These are phyloP conservation scores for Podila minutissima DNA, from an alignment of 192 early-diverging fungal species.

Conservation along the genomic window DNA sequence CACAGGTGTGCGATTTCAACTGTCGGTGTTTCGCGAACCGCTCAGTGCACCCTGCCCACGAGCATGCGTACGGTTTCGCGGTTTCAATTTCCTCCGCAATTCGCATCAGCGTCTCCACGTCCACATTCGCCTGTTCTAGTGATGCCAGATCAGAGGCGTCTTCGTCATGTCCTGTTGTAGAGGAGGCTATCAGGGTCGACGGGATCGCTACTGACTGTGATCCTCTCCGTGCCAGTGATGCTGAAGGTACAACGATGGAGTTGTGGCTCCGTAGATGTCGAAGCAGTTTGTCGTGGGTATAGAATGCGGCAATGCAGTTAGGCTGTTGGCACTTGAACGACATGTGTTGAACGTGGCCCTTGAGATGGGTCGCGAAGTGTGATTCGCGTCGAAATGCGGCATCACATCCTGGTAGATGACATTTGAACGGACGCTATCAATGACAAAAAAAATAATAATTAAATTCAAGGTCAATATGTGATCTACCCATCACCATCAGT, in stretches of 20 bases:
- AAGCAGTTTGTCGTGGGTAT: conserved; percentile 41
- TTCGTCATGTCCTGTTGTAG: not conserved
- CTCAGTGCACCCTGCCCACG: conserved; percentile 49
- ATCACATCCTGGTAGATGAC: conserved; percentile 39
- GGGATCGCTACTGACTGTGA: not conserved
- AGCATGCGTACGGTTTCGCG: conserved; percentile 36
- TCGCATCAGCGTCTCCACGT: not conserved
- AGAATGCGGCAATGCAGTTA: conserved; percentile 43
- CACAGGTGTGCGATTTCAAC: conserved; percentile 52
- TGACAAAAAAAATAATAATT: not conserved
- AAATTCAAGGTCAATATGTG: not conserved
- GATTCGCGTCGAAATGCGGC: conserved; percentile 45
- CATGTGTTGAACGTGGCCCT: conserved; percentile 28
- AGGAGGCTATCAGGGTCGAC: not conserved
- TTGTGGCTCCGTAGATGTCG: conserved; percentile 49
- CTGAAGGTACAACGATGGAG: not conserved
- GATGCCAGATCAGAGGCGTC: not conserved
- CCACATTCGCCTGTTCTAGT: not conserved
- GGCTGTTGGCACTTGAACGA: conserved; percentile 31
- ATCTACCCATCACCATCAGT: not conserved
- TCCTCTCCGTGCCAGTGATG: not conserved
- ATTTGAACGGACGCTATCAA: conserved; percentile 54
- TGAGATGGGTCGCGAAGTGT: conserved; percentile 43
- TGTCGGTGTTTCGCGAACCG: conserved; percentile 50
- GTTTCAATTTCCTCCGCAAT: conserved; percentile 29